These are phyloP conservation scores for Sedum album DNA, from an alignment of 164 flowering plant genomes.

Conservation along the genomic window DNA sequence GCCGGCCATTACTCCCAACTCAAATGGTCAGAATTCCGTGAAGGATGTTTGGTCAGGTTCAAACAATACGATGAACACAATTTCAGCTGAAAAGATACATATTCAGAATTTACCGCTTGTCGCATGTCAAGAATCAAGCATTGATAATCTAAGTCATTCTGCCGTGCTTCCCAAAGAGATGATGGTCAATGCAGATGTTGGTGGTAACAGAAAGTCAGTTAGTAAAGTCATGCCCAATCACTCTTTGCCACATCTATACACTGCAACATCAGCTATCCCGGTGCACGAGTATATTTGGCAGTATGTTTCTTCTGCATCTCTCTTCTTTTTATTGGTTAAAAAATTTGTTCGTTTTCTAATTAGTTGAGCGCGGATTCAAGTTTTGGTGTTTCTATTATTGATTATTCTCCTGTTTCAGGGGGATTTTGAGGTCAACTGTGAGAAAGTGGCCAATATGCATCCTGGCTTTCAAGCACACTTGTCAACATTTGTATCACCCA, in stretches of 20 bases:
- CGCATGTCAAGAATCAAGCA: constrained; percentile 17
- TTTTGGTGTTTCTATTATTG: neutral
- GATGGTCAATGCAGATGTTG: constrained; percentile 11
- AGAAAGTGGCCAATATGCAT: constrained; percentile 25
- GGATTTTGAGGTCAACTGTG: constrained; percentile 57
- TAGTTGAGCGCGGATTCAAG: neutral
- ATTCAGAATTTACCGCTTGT: constrained; percentile 18
- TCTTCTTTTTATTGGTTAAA: neutral
- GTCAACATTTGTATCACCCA: constrained; percentile 69
- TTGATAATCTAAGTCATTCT: constrained; percentile 20
- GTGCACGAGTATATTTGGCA: constrained; percentile 80
- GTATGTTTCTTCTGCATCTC: constrained; percentile 37
- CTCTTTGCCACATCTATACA: constrained; percentile 14
- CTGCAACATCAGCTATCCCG: constrained; percentile 47
- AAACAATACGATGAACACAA: constrained; percentile 18
- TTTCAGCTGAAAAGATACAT: constrained; percentile 21
- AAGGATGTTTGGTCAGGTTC: constrained; percentile 28
- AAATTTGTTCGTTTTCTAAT: neutral
- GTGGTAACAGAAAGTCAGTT: constrained; percentile 22
- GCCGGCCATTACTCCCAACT: constrained; percentile 21
- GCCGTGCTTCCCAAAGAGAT: constrained; percentile 10
- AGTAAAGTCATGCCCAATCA: constrained; percentile 16
- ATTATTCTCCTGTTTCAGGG: constrained; percentile 38
- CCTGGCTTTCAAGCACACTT: constrained; percentile 90
- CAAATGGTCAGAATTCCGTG: constrained; percentile 26